These are phyloP conservation scores for Yamadazyma songkhlaensis DNA, from an alignment of 1,139 yeast genomes.

Conservation along the genomic window DNA sequence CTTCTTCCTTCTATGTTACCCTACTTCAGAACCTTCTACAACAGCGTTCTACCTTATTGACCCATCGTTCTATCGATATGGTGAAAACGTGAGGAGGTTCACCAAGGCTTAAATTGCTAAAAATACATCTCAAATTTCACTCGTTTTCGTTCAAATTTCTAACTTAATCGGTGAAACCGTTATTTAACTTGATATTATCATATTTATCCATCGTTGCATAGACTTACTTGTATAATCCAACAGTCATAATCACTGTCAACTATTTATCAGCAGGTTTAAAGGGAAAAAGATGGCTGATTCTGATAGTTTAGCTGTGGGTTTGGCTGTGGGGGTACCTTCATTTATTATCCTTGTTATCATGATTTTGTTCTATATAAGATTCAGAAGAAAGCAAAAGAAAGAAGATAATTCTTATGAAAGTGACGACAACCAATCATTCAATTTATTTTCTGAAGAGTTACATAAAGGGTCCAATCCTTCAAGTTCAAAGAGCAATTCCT, in stretches of 20 bases:
- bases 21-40: too few species aligned
- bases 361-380: constrained; percentile 26
- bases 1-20: too few species aligned
- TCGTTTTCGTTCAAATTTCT: neutral
- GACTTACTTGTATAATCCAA: too few species aligned
- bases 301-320: constrained; percentile 35
- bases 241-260: too few species aligned
- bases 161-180: too few species aligned
- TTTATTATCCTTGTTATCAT: constrained; percentile 24
- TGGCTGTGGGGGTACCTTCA: constrained; percentile 44
- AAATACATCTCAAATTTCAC: neutral
- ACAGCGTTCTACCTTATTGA: too few species aligned
- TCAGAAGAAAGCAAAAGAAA: constrained; percentile 28
- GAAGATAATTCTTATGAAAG: constrained; percentile 29
- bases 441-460: constrained; percentile 37
- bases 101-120: too few species aligned
- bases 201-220: too few species aligned
- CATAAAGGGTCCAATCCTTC: constrained; percentile 14
- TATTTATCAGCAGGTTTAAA: too few species aligned
- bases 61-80: too few species aligned
- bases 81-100: too few species aligned
- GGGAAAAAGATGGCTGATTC: constrained; percentile 17
- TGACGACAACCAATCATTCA: constrained; percentile 38
- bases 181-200: too few species aligned
- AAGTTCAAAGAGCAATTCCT: neutral